A percentile compares a stretch with the other conserved stretches of the same genome.
phyloP scores from a whole-genome alignment of 2,329 filamentous ascomycete species.

The Fusarium secorum region DNA sequence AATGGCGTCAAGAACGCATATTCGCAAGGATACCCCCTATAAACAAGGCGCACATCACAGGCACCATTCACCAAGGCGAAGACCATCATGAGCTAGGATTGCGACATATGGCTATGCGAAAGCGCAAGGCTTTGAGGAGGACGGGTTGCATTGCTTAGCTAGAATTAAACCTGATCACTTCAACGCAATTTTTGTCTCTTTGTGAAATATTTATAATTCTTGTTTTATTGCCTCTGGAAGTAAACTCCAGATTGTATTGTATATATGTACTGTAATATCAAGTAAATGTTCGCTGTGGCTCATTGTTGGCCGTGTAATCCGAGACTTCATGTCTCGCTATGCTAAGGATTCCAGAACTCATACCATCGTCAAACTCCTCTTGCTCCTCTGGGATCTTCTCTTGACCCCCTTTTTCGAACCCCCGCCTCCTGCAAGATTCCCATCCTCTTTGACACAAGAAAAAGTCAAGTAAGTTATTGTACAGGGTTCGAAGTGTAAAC shows the following conservation, averaged over 20 bases:
- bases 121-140: background rate
- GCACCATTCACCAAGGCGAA: slow-evolving; percentile 8
- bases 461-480: slow-evolving; percentile 34
- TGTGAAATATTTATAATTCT: background rate
- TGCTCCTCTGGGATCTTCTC: slow-evolving; percentile 1
- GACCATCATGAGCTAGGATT: background rate
- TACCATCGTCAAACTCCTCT: slow-evolving; percentile 7
- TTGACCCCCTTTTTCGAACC: slow-evolving; percentile 1
- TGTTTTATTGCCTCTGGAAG: background rate
- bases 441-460: slow-evolving; percentile 14
- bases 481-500: slow-evolving; percentile 25
- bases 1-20: slow-evolving; percentile 11
- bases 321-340: slow-evolving; percentile 24
- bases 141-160: background rate
- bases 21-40: slow-evolving; percentile 35
- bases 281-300: slow-evolving; percentile 36
- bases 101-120: background rate
- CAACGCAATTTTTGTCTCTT: background rate
- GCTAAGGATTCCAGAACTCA: slow-evolving; percentile 13
- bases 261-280: slow-evolving; percentile 1
- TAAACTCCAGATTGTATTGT: background rate
- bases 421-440: slow-evolving; percentile 2
- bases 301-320: slow-evolving; percentile 27
- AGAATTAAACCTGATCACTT: slow-evolving; percentile 17
- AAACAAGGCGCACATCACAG: slow-evolving; percentile 9